Base-by-base conservation (phyloP, 2,329 filamentous ascomycete species). In the Scedosporium dehoogii region DNA sequence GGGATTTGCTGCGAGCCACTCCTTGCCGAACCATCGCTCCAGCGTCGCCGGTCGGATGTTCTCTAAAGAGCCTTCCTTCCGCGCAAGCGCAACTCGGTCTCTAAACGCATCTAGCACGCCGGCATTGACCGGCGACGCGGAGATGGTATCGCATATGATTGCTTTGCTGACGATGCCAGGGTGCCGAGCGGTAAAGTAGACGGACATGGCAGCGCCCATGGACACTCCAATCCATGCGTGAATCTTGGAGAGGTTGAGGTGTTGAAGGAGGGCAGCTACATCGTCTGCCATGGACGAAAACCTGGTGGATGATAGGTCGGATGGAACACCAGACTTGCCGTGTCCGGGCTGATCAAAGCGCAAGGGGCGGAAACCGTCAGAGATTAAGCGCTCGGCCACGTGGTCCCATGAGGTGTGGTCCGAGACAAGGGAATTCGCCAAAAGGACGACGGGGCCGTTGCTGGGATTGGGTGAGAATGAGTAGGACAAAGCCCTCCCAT, bases 331-430 rank as follows among this genome's bases (percentile, higher is more conserved):
- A 1, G 76, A 79, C 14, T 60, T 63, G 48, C 76, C 76, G 62
- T 80, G 77, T 38, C 77, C 77, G 0, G 76, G 75, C 48, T 75
- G 73, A 63, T 79, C 74, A 64, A 76, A 79, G 42, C 75, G 73
- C 14, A 80, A 68, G n/a, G 75, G 73, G n/a, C 72, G 71, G 65
- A 74, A 77, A n/a, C 74, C 75, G 38, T 68, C 66, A 1, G 65
- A 63, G 55, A 72, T 69, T 55, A 79, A 67, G 9, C 67, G 60
- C 12, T 69, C 66, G 44, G 76, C 71, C 9, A 78, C 70, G 44
- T 68, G 70, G 62, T 79, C 77, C 76, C 76, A 79, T 3, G 71
- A 66, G 3, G 65, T 62, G 48, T 73, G 68, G 10, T 74, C 71
- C 9, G 75, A 69, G 62, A 70, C 69, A n/a, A 79, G 71, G 0